Base-by-base conservation (phyloP, 2,329 filamentous ascomycete genomes). In the Blumeria hordei region DNA sequence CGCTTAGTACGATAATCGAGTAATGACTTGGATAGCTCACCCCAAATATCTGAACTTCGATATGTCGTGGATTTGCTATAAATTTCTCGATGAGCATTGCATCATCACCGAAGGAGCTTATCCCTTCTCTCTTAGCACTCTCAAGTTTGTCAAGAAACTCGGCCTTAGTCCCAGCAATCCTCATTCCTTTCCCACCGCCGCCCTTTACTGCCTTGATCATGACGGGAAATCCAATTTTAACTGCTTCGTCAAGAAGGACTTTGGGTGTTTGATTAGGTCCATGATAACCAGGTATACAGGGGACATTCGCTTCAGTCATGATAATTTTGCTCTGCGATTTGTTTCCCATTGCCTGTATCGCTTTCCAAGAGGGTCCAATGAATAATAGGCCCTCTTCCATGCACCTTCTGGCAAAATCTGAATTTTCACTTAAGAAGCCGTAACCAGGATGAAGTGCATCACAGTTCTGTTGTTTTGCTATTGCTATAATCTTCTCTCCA, bases 201-300 rank as follows among this genome's bases (percentile, higher is more conserved):
- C 83, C 84, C 57, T 78, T 78, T 11, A 86, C 83, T 59, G 84
- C 86, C 72, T 94, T 94, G 54, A 87, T 72, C 63, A 88, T 74
- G 6, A 88, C 81, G 11, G 80, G 80, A 60, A 81, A 84, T 33
- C 72, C 72, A 60, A 83, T 72, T 59, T 84, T 78, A 61, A 76
- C 77, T 7, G 92, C 90, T 65, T 90, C 80, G 9, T 72, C 70
- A 55, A 86, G 65, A 32, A 82, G 67, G 60, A 77, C 68, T 55
- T 70, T 67, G 50, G 75, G 72, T 52, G 83, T 78, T 69, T 98
- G 92, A 54, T 94, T 85, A 0, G 74, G 64, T 16, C 92, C 92
- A 66, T 96, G 92, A 64, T 98, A 98, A 0, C 92, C 92, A 0
- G 92, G 92, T 52, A 98, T 92, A 64, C 92, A 96, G 4, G 88